Evolutionary conservation across 192 early-diverging fungal genomes (phyloP).

Genomic region (Coemansia aciculifera): DNA sequence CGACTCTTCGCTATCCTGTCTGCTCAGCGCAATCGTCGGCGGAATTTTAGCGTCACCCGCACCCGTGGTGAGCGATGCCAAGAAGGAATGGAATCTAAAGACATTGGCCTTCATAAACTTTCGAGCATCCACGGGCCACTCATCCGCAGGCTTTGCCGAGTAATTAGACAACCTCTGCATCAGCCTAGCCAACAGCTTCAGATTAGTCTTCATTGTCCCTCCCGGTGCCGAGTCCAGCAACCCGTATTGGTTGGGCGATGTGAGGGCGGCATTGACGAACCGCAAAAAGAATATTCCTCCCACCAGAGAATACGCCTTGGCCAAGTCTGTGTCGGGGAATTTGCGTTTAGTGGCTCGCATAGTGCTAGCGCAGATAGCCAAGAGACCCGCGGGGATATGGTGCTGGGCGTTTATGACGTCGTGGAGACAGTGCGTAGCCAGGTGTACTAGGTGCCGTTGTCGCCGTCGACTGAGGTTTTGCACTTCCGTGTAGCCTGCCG

Average conservation of each 20-base stretch:
- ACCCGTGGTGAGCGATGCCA: conserved; percentile 30
- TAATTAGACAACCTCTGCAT: conserved; percentile 50
- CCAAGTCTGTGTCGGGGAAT: conserved; percentile 29
- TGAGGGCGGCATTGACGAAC: conserved; percentile 46
- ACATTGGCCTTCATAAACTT: conserved; percentile 41
- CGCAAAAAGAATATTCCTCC: conserved; percentile 53
- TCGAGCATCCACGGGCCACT: conserved; percentile 44
- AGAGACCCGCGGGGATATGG: conserved; percentile 32
- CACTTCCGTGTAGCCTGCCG: conserved; percentile 49
- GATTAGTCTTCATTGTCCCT: conserved; percentile 32
- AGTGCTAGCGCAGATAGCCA: conserved; percentile 40
- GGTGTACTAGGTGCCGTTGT: conserved; percentile 33
- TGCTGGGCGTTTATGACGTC: conserved; percentile 35
- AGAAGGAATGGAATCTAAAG: conserved; percentile 24
- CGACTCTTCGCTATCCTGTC: not conserved
- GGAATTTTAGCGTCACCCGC: not conserved
- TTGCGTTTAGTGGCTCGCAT: conserved; percentile 25
- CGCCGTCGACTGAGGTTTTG: conserved; percentile 52
- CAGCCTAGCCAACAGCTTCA: conserved; percentile 43
- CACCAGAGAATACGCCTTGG: conserved; percentile 40
- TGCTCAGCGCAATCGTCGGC: not conserved
- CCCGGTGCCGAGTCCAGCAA: conserved; percentile 21
- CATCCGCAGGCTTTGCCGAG: conserved; percentile 35
- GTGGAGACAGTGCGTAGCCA: conserved; percentile 40
- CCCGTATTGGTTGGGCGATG: conserved; percentile 43